Conservation (phyloP, 2,329 filamentous ascomycete species). For the Fusarium mundagurra region DNA sequence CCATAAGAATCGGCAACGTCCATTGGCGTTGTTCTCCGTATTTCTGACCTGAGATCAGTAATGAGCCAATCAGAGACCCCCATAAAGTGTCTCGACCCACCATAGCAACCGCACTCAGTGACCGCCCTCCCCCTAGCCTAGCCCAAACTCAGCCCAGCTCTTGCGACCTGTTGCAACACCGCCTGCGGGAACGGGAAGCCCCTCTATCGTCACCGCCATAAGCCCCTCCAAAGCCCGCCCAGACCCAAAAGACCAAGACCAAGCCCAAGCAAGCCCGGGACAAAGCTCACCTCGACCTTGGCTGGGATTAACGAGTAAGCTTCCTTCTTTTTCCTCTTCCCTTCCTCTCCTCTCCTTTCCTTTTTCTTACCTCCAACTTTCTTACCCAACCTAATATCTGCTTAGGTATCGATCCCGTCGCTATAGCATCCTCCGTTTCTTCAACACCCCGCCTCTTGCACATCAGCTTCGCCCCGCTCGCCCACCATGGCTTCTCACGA, state of each 20-base stretch:
- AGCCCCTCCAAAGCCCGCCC: constrained; percentile 31
- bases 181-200: constrained; percentile 40
- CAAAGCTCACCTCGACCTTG: constrained; percentile 38
- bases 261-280: constrained; percentile 7
- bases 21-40: constrained; percentile 18
- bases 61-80: not conserved
- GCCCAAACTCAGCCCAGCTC: constrained; percentile 1
- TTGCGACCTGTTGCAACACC: constrained; percentile 34
- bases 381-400: constrained; percentile 5
- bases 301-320: constrained; percentile 33
- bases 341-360: constrained; percentile 25
- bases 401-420: constrained; percentile 10
- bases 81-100: constrained; percentile 7
- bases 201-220: constrained; percentile 49
- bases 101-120: constrained; percentile 11
- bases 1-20: constrained; percentile 14
- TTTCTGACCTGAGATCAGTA: not conserved
- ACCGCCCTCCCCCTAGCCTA: constrained; percentile 21
- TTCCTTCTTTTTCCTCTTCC: constrained; percentile 26
- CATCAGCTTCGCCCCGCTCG: constrained; percentile 24
- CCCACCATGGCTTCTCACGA: constrained; percentile 72
- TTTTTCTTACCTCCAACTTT: constrained; percentile 16
- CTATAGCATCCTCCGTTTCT: constrained; percentile 20
- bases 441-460: constrained; percentile 29
- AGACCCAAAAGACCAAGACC: constrained; percentile 1